Conservation (phyloP, 495 filamentous ascomycete species). For the Xylaria castorea region DNA sequence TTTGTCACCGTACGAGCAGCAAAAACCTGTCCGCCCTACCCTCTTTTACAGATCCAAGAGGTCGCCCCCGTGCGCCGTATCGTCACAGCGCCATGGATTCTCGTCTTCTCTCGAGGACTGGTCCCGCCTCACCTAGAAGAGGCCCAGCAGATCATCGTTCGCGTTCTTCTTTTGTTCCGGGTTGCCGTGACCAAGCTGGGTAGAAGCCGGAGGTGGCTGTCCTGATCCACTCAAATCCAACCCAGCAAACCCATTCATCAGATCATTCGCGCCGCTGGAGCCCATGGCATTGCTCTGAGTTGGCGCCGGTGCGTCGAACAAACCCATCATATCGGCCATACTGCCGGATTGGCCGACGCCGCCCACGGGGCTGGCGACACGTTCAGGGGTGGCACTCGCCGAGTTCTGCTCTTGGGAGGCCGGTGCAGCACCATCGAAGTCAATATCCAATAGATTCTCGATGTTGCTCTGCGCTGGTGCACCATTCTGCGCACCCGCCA, state of each 20-base stretch:
- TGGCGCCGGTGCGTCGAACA: constrained; percentile 67
- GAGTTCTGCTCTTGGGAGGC: constrained; percentile 81
- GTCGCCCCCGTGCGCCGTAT: not conserved
- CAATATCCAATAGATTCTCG: constrained; percentile 96
- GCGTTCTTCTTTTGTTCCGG: constrained; percentile 56
- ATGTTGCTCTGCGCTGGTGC: constrained; percentile 72
- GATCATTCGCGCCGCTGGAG: constrained; percentile 56
- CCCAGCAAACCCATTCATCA: constrained; percentile 85
- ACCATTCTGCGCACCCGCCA: constrained; percentile 71
- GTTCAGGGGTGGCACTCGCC: constrained; percentile 77
- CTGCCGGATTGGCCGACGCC: constrained; percentile 54
- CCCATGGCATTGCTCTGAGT: constrained; percentile 39
- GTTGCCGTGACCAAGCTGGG: constrained; percentile 51
- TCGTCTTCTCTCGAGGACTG: not conserved
- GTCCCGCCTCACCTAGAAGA: constrained; percentile 66
- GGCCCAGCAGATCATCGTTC: constrained; percentile 87
- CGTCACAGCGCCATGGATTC: not conserved
- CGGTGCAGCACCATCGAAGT: constrained; percentile 94
- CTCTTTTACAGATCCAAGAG: constrained; percentile 31
- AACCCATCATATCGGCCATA: constrained; percentile 89
- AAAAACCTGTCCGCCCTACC: not conserved
- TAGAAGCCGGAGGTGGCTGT: constrained; percentile 62
- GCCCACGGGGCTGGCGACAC: constrained; percentile 71
- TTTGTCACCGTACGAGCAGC: not conserved
- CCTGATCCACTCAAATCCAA: constrained; percentile 73